Percentiles rank a stretch among this genome's conserved stretches.
These are phyloP conservation scores for Eruca vesicaria DNA, from an alignment of 441 rosid species.

Conservation along the genomic window DNA sequence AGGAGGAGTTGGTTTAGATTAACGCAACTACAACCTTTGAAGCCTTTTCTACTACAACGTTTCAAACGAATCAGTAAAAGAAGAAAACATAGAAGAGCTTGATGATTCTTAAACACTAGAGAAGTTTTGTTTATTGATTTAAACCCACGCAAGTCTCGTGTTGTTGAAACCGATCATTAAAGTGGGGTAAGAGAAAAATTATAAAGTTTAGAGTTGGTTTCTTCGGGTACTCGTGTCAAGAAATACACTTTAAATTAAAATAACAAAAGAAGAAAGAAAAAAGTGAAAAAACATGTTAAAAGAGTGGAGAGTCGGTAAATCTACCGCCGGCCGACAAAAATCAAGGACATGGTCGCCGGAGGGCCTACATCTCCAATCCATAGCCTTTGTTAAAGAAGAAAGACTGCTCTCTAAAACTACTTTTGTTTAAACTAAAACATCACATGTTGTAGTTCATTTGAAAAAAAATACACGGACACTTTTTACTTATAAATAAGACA, in stretches of 20 bases:
- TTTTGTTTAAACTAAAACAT: neutral
- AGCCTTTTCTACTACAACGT: slow-evolving; percentile 50
- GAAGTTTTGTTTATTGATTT: slow-evolving; percentile 15
- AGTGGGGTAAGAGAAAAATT: neutral
- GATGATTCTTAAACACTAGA: neutral
- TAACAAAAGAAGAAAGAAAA: neutral
- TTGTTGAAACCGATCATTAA: neutral
- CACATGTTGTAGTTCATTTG: neutral
- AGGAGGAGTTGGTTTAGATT: slow-evolving; percentile 37
- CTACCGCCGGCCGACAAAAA: slow-evolving; percentile 64
- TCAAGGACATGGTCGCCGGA: slow-evolving; percentile 36
- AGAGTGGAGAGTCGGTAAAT: slow-evolving; percentile 48
- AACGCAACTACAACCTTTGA: slow-evolving; percentile 42
- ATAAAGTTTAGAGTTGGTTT: slow-evolving; percentile 14
- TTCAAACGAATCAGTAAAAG: slow-evolving; percentile 54
- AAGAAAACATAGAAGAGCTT: slow-evolving; percentile 23
- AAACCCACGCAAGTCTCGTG: slow-evolving; percentile 11
- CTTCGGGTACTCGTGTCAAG: slow-evolving; percentile 1
- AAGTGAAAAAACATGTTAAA: neutral
- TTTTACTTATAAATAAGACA: neutral
- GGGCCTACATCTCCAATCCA: slow-evolving; percentile 27
- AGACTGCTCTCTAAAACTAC: slow-evolving; percentile 6
- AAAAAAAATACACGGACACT: neutral
- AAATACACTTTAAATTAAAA: neutral
- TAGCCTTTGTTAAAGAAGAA: slow-evolving; percentile 43